Percentiles rank a stretch among this genome's conserved stretches.
These are phyloP conservation scores for Castanea mollissima DNA, from an alignment of 306 rosid genomes.

Conservation along the genomic window DNA sequence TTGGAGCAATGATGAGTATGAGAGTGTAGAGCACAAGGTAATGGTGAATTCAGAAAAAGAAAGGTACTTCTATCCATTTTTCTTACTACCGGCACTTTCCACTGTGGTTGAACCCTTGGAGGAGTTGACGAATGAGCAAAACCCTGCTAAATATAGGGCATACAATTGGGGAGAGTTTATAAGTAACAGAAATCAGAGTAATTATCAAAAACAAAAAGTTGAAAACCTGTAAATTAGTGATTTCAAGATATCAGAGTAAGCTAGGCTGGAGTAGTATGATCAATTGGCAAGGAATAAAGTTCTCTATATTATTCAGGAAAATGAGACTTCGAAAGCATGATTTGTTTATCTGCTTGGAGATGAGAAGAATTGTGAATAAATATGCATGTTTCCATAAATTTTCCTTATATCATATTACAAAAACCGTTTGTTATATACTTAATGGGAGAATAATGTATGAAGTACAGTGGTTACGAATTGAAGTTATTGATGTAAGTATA, in stretches of 20 bases:
- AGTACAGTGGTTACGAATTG: too few relatives aligned
- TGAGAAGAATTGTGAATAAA: background rate
- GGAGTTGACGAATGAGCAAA: constrained; percentile 38
- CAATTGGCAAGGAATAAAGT: background rate
- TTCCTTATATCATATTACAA: too few relatives aligned
- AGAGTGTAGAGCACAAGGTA: constrained; percentile 79
- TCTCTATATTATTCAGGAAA: background rate
- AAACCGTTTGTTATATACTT: too few relatives aligned
- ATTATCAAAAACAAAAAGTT: too few relatives aligned
- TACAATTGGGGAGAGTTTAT: too few relatives aligned
- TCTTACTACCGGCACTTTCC: constrained; percentile 60
- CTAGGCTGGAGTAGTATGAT: background rate
- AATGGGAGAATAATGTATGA: too few relatives aligned
- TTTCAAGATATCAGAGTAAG: too few relatives aligned
- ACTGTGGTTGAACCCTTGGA: constrained; percentile 41
- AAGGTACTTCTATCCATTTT: constrained; percentile 39
- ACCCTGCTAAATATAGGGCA: constrained; percentile 21
- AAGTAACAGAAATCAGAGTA: too few relatives aligned
- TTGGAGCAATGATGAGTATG: constrained; percentile 81
- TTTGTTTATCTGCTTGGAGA: background rate
- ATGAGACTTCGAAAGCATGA: background rate
- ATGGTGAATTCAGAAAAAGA: constrained; percentile 46
- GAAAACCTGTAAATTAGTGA: too few relatives aligned
- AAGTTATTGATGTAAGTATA: too few relatives aligned
- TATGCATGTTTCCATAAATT: background rate